Conservation (phyloP, 768 basidiomycete genomes). For the Russula compacta region DNA sequence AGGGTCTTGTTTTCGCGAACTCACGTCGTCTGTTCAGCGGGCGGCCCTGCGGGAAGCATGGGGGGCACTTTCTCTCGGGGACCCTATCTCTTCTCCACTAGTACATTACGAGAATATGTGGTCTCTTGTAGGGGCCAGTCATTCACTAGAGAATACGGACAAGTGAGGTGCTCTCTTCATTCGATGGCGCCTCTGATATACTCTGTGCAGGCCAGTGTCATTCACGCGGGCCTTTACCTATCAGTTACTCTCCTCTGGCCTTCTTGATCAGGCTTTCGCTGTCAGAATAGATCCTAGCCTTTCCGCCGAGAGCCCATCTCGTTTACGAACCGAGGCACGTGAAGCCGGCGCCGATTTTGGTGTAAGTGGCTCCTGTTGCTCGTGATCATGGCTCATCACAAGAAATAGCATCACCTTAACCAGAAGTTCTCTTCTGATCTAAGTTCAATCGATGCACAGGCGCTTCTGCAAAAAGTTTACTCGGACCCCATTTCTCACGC, state of each 20-base stretch:
- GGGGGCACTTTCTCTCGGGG: slow-evolving; percentile 9
- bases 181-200: not conserved
- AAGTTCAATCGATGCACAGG: slow-evolving; percentile 4
- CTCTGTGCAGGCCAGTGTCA: not conserved
- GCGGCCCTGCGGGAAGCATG: slow-evolving; percentile 17
- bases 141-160: slow-evolving; percentile 8
- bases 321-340: slow-evolving; percentile 49
- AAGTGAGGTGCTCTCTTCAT: slow-evolving; percentile 1
- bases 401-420: slow-evolving; percentile 45
- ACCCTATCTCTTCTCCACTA: slow-evolving; percentile 6
- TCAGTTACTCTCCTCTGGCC: slow-evolving; percentile 42
- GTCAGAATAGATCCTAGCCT: slow-evolving; percentile 43
- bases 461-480: slow-evolving; percentile 14
- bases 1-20: not conserved
- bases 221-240: slow-evolving; percentile 43
- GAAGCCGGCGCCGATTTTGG: slow-evolving; percentile 52
- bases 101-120: slow-evolving; percentile 16
- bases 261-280: slow-evolving; percentile 48
- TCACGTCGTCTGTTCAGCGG: slow-evolving; percentile 8
- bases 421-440: slow-evolving; percentile 34
- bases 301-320: slow-evolving; percentile 37
- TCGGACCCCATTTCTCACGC: slow-evolving; percentile 26
- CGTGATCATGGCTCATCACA: slow-evolving; percentile 13
- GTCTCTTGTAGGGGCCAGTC: slow-evolving; percentile 7
- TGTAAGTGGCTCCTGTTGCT: slow-evolving; percentile 30